A percentile compares a stretch with the other conserved stretches of the same genome.
phyloP scores from a whole-genome alignment of 192 early-diverging fungal genomes.

The Diversispora eburnea region DNA sequence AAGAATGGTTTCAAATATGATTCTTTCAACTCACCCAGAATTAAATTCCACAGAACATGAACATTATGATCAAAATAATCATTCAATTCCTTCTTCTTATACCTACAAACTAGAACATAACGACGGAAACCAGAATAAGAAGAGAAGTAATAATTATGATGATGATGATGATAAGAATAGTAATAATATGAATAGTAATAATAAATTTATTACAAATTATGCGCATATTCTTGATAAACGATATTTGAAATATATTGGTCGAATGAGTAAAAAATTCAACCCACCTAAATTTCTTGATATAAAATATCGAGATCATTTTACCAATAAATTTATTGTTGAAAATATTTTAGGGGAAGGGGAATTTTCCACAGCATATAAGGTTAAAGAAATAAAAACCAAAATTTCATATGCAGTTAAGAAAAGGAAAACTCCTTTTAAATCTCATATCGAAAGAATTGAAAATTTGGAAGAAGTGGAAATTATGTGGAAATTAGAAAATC shows the following conservation, averaged over 20 bases:
- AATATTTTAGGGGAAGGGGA: slow-evolving; percentile 70
- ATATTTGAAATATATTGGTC: slow-evolving; percentile 7
- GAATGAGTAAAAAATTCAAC: slow-evolving; percentile 4
- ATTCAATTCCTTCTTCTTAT: no score
- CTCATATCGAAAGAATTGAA: slow-evolving; percentile 64
- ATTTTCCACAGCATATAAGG: slow-evolving; percentile 79
- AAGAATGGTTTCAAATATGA: no score
- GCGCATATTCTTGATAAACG: slow-evolving; percentile 1
- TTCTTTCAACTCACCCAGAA: no score
- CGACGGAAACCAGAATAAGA: no score
- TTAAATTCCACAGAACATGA: no score
- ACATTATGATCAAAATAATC: no score
- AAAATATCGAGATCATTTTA: slow-evolving; percentile 61
- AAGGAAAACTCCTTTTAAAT: slow-evolving; percentile 62
- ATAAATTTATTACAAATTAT: not conserved
- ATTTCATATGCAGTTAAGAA: slow-evolving; percentile 80
- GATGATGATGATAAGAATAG: no score
- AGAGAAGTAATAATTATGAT: no score
- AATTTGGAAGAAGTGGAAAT: slow-evolving; percentile 82
- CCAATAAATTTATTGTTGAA: slow-evolving; percentile 63
- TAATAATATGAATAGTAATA: no score
- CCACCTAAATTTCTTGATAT: slow-evolving; percentile 22
- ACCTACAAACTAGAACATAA: no score
- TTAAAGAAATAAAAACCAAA: slow-evolving; percentile 60
- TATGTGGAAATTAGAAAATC: slow-evolving; percentile 60